These are phyloP conservation scores for Raphidocelis subcapitata DNA, from an alignment of 139 green algal species.

Conservation along the genomic window DNA sequence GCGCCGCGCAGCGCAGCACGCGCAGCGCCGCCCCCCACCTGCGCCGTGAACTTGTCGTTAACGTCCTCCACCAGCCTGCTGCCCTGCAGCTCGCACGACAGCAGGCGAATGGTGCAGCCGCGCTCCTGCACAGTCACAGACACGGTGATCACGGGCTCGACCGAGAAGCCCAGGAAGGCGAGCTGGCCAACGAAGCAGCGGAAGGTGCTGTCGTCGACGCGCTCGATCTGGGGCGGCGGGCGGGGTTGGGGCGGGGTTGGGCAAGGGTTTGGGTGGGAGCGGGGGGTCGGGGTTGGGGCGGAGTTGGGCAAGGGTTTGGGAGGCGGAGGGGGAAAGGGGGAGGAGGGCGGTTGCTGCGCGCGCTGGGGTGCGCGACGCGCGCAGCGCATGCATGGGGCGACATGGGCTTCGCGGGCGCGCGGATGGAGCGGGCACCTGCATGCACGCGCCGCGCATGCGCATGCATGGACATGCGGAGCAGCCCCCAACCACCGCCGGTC, in stretches of 20 bases:
- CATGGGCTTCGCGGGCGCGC: no score
- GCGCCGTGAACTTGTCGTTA: conserved; percentile 68
- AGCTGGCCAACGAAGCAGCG: conserved; percentile 72
- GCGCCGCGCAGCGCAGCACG: no score
- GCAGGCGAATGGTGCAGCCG: conserved; percentile 76
- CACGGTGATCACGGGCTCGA: conserved; percentile 83
- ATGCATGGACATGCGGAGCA: no score
- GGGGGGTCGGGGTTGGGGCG: background rate
- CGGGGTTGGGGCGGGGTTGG: background rate
- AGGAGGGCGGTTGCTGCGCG: background rate
- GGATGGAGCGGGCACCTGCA: no score
- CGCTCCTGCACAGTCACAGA: conserved; percentile 59
- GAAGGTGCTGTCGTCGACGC: conserved; percentile 79
- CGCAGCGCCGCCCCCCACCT: no score
- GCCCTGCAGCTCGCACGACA: conserved; percentile 68
- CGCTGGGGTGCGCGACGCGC: no score
- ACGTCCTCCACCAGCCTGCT: conserved; percentile 49
- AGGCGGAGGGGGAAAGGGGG: background rate
- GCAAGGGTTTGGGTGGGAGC: background rate
- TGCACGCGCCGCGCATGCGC: no score
- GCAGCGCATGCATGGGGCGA: no score
- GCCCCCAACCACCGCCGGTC: no score
- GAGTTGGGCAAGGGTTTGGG: background rate
- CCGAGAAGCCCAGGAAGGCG: conserved; percentile 62
- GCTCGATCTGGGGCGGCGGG: conserved; percentile 57